Evolutionary conservation across 2,329 filamentous ascomycete genomes (phyloP), one percentile per base, ranked within the genome.

Genomic region (Cucurbitaria berberidis): DNA sequence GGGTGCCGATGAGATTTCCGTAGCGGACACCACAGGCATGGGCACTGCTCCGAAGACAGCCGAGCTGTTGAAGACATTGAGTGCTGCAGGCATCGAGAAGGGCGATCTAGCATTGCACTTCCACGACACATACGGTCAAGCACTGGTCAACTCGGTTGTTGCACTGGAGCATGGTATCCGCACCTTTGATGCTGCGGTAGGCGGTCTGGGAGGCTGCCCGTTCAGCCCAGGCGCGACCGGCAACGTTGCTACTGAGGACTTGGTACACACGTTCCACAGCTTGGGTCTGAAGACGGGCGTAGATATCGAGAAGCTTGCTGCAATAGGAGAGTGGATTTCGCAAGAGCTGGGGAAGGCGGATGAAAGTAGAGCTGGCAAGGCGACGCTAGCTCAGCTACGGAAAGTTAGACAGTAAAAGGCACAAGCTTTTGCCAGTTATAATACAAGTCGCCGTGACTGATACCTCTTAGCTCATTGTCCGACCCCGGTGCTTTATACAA

Each of bases 21-120:
- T 96, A 0, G 92, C 91, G 6, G 93, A 96, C 69, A 97, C 93
- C 0, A 93, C 92, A 0, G 93, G 93, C 16, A 92, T 96, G 84
- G 93, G 92, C 27, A 96, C 90, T 0, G 87, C 86, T n/a, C 87
- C 86, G 16, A 80, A 85, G 50, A 91, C 88, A 2, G 78, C 80
- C 49, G 83, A 85, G 50, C 77, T 92, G 41, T 78, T 92, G 52
- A 81, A 82, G 59, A 86, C 86, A 50, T 77, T 91, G 74, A 75
- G 80, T 8, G 82, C 85, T 1, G 89, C 88, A 1, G 88, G 87
- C 0, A 82, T 96, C 16, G 82, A 87, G 18, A 83, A 82, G 48
- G 85, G 87, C 64, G 87, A 90, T 64, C 76, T 96, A 10, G 90
- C 90, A 0, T 86, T 93, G 77, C 91, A 96, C 74, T 93, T 96